These are phyloP conservation scores for Amphicarpaea edgeworthii DNA, from an alignment of 306 rosid species.

Conservation along the genomic window DNA sequence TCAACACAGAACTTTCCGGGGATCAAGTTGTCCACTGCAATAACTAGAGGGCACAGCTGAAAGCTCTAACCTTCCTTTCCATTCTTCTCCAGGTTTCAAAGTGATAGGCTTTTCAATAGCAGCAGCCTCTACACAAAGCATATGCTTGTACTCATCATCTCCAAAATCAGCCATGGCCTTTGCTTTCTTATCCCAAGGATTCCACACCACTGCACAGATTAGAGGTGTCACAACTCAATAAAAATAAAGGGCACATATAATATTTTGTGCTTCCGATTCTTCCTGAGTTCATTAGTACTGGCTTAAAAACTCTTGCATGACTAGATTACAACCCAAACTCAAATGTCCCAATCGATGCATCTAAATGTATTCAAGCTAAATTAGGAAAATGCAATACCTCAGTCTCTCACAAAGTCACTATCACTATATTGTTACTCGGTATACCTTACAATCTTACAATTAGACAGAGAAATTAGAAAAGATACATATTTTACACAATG, in stretches of 20 bases:
- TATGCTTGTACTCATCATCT: slow-evolving; percentile 92
- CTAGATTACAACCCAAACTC: slow-evolving; percentile 12
- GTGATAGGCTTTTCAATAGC: slow-evolving; percentile 80
- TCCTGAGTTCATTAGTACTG: slow-evolving; percentile 1
- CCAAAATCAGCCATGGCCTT: slow-evolving; percentile 95
- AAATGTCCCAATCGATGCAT: slow-evolving; percentile 20
- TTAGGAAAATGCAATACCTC: slow-evolving; percentile 14
- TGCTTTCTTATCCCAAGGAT: slow-evolving; percentile 99
- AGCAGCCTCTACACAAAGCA: slow-evolving; percentile 97
- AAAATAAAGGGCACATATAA: slow-evolving; percentile 7
- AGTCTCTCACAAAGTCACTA: slow-evolving; percentile 22
- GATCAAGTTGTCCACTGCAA: slow-evolving; percentile 97
- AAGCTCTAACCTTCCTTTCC: slow-evolving; percentile 95
- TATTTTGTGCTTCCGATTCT: slow-evolving; percentile 25
- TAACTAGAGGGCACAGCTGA: slow-evolving; percentile 98
- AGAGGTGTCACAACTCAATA: slow-evolving; percentile 23
- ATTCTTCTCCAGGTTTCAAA: slow-evolving; percentile 98
- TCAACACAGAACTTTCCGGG: slow-evolving; percentile 84
- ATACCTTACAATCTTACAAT: slow-evolving; percentile 21
- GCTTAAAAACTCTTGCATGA: slow-evolving; percentile 8
- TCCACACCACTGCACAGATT: slow-evolving; percentile 86
- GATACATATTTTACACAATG: slow-evolving; percentile 1
- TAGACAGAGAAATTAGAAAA: slow-evolving; percentile 17
- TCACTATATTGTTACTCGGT: neutral
- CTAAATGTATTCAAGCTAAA: slow-evolving; percentile 30